Conservation (phyloP, 176 grass and related monocot genomes). For the Oryza punctata region DNA sequence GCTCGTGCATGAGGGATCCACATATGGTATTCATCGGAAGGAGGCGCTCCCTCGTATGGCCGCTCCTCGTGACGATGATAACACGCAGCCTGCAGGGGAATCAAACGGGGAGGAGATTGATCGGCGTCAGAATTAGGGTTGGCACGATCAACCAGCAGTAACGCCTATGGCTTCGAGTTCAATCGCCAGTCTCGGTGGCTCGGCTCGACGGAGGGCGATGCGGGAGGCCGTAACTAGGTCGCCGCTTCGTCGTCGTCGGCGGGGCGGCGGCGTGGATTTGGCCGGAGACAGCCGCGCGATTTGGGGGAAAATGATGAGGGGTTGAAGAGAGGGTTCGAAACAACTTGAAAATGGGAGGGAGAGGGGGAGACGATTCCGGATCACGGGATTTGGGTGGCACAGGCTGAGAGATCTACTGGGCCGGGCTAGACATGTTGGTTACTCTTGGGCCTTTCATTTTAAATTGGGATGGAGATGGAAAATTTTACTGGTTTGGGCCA, state of each 20-base stretch:
- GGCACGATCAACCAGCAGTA: background rate
- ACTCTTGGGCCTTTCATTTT: background rate
- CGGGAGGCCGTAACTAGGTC: too few species aligned
- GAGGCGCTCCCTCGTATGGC: constrained; percentile 35
- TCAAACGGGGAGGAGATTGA: background rate
- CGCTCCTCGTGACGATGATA: constrained; percentile 32
- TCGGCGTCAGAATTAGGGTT: background rate
- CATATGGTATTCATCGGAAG: constrained; percentile 51
- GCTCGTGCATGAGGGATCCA: constrained; percentile 62
- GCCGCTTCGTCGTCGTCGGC: background rate
- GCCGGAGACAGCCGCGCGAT: background rate
- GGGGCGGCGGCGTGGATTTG: background rate
- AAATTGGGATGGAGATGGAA: background rate
- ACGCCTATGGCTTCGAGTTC: background rate
- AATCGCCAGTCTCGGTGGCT: background rate
- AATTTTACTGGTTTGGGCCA: background rate
- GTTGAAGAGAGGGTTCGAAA: background rate
- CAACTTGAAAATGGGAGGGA: background rate
- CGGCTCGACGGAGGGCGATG: background rate
- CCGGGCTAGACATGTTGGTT: too few species aligned
- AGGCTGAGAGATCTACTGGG: background rate
- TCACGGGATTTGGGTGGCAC: background rate
- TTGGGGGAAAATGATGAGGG: background rate
- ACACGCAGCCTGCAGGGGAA: background rate
- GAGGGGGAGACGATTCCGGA: background rate